Evolutionary conservation across 164 flowering plant genomes (phyloP).

Genomic region (Vitis rupestris): DNA sequence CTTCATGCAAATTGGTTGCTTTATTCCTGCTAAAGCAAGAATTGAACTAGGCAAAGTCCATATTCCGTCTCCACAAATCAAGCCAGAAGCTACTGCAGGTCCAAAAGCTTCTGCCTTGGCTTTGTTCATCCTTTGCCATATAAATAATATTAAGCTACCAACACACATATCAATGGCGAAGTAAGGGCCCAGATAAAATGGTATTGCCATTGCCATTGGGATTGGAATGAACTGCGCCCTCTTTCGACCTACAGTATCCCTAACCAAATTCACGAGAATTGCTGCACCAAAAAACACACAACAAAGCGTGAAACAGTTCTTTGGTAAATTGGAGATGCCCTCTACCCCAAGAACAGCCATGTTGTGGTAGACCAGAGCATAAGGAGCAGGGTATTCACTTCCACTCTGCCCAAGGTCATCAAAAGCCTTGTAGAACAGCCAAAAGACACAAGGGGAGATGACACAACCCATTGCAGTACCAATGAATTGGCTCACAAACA

Average conservation of each 20-base stretch:
- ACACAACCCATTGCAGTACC: constrained; percentile 60
- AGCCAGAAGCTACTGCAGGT: constrained; percentile 13
- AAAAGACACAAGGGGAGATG: constrained; percentile 48
- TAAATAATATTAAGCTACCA: constrained; percentile 10
- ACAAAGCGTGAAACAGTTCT: constrained; percentile 44
- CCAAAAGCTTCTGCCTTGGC: constrained; percentile 8
- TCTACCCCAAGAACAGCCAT: constrained; percentile 44
- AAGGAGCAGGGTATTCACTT: constrained; percentile 40
- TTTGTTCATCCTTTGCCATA: constrained; percentile 9
- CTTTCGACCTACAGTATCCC: neutral
- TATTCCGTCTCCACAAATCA: constrained; percentile 14
- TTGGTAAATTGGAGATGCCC: constrained; percentile 42
- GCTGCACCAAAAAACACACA: constrained; percentile 30
- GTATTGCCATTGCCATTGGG: constrained; percentile 14
- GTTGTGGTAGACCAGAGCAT: constrained; percentile 41
- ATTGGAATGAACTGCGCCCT: constrained; percentile 2
- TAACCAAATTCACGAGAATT: neutral
- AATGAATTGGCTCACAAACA: constrained; percentile 51
- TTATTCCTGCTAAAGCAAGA: constrained; percentile 8
- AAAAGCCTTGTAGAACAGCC: constrained; percentile 50
- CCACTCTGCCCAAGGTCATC: constrained; percentile 27
- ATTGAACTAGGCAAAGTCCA: constrained; percentile 18
- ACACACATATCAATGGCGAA: constrained; percentile 15
- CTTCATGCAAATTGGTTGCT: constrained; percentile 17
- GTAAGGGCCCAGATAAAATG: constrained; percentile 6